A percentile compares a stretch with the other conserved stretches of the same genome.
Evolutionary conservation across 352 stramenopile genomes (phyloP).

Genomic region (Globisporangium paddicum): DNA sequence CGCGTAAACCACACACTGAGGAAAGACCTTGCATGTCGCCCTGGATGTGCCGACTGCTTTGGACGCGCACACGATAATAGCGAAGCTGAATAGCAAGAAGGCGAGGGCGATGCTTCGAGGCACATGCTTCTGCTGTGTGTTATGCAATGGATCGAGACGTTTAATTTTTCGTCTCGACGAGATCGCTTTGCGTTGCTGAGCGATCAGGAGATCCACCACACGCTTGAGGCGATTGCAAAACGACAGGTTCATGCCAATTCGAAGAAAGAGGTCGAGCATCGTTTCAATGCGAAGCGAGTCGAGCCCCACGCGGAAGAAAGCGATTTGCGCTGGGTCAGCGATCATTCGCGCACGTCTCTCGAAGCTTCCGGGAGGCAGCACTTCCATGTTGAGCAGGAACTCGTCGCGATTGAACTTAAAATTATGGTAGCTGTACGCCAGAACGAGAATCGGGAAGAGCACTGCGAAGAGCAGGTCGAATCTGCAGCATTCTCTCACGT

Average conservation of each 20-base stretch:
- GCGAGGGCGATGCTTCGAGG: not conserved
- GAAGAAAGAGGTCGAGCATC: constrained; percentile 20
- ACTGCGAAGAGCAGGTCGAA: constrained; percentile 32
- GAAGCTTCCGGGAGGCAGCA: constrained; percentile 24
- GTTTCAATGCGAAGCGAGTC: constrained; percentile 28
- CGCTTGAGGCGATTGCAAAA: constrained; percentile 38
- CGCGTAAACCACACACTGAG: constrained; percentile 24
- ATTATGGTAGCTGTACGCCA: constrained; percentile 17
- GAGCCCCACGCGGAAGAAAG: constrained; percentile 21
- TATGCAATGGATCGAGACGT: not conserved
- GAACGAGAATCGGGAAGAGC: constrained; percentile 19
- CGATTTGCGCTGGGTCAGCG: constrained; percentile 22
- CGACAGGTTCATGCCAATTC: constrained; percentile 27
- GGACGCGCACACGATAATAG: constrained; percentile 6
- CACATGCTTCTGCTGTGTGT: constrained; percentile 2
- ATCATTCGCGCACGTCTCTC: constrained; percentile 26
- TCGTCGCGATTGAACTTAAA: constrained; percentile 28
- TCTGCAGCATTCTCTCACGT: not conserved
- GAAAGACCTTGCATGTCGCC: constrained; percentile 10
- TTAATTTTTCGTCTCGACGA: not conserved
- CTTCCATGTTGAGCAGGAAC: constrained; percentile 19
- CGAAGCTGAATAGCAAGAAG: constrained; percentile 17
- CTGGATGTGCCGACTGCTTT: constrained; percentile 11
- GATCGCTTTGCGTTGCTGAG: not conserved
- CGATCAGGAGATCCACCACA: constrained; percentile 24